Conservation (phyloP, 1,284 basidiomycete species). For the Laetiporus sulphureus region DNA sequence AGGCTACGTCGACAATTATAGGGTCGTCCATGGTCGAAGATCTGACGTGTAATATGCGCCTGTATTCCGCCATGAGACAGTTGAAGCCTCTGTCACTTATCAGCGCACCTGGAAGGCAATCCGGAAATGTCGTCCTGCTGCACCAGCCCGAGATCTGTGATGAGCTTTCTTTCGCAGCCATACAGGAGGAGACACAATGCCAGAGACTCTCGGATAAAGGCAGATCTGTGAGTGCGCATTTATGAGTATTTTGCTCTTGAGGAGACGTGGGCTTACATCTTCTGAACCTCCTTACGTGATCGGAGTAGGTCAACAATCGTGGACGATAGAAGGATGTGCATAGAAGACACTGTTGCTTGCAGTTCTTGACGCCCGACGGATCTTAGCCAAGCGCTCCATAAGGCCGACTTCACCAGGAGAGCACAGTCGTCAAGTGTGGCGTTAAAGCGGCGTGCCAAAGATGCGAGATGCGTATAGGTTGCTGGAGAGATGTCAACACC, state of each 20-base stretch:
- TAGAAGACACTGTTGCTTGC: conserved; percentile 39
- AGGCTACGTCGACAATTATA: conserved; percentile 44
- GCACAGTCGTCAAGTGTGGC: conserved; percentile 38
- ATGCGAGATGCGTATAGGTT: conserved; percentile 41
- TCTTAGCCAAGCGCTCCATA: conserved; percentile 47
- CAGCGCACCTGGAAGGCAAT: conserved; percentile 47
- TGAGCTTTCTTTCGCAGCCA: conserved; percentile 49
- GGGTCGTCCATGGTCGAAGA: conserved; percentile 43
- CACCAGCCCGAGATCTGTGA: conserved; percentile 39
- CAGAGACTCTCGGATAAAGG: conserved; percentile 51
- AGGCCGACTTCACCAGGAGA: conserved; percentile 40
- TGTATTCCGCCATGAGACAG: conserved; percentile 21
- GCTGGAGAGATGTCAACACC: conserved; percentile 58
- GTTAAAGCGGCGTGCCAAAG: conserved; percentile 32
- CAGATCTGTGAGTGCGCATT: too few species aligned
- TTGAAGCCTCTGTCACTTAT: too few species aligned
- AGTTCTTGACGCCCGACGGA: conserved; percentile 51
- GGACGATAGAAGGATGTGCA: conserved; percentile 38
- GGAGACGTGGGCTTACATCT: conserved; percentile 15
- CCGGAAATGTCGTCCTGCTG: conserved; percentile 38
- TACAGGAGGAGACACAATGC: conserved; percentile 54
- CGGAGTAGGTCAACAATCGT: conserved; percentile 33
- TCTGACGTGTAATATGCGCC: conserved; percentile 41
- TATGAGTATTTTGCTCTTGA: too few species aligned
- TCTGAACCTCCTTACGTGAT: conserved; percentile 8